Percentiles rank a stretch among this genome's conserved stretches.
phyloP scores from a whole-genome alignment of 352 stramenopile species.

The Globisporangium cystogenes region DNA sequence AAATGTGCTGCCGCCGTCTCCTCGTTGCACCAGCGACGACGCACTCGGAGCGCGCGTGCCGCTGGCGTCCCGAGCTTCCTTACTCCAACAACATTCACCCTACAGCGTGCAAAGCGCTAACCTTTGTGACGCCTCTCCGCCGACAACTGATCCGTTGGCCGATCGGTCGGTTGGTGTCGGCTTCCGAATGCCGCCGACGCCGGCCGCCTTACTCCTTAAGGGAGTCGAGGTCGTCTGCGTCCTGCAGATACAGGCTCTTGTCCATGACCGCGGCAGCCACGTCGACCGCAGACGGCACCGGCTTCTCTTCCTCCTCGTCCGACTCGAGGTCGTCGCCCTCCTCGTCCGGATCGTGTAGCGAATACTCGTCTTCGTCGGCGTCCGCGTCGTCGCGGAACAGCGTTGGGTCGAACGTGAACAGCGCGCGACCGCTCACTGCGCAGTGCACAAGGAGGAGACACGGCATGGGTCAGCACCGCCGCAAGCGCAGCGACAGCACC shows the following conservation, averaged over 20 bases:
- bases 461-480: slow-evolving; percentile 7
- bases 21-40: slow-evolving; percentile 3
- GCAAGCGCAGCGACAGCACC: background rate
- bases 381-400: slow-evolving; percentile 90
- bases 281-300: slow-evolving; percentile 33
- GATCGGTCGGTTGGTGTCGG: background rate
- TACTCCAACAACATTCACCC: slow-evolving; percentile 18
- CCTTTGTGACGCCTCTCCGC: slow-evolving; percentile 10
- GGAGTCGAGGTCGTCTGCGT: slow-evolving; percentile 67
- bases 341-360: slow-evolving; percentile 50
- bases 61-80: background rate
- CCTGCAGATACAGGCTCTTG: slow-evolving; percentile 83
- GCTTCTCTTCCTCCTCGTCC: slow-evolving; percentile 37
- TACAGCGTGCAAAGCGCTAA: slow-evolving; percentile 17
- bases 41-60: background rate
- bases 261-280: slow-evolving; percentile 63
- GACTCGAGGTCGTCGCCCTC: slow-evolving; percentile 20
- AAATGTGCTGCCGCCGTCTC: slow-evolving; percentile 10
- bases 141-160: background rate
- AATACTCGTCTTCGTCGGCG: slow-evolving; percentile 83
- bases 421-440: slow-evolving; percentile 85
- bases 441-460: slow-evolving; percentile 14
- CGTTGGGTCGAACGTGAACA: slow-evolving; percentile 89
- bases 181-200: background rate
- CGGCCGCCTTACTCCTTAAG: slow-evolving; percentile 79